Conservation (phyloP, 2,329 filamentous ascomycete genomes). For the Arthrobotrys megalospora region DNA sequence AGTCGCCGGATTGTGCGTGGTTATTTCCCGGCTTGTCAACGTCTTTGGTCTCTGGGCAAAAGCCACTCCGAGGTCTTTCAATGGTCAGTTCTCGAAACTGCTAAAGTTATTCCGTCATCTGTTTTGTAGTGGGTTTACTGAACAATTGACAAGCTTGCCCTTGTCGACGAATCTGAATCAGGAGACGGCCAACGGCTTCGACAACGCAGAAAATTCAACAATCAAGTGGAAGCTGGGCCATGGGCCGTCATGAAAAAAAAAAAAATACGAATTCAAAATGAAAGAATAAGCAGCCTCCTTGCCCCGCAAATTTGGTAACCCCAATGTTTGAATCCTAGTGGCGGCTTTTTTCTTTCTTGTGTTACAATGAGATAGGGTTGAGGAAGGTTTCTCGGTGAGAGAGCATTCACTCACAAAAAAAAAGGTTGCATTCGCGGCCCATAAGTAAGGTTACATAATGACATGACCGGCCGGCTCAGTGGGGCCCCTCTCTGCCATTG, state of each 20-base stretch:
- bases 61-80: conserved; percentile 23
- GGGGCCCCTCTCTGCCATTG: conserved; percentile 14
- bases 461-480: conserved; percentile 21
- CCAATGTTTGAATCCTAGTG: conserved; percentile 13
- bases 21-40: conserved; percentile 40
- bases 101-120: conserved; percentile 8
- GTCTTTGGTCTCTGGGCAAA: conserved; percentile 21
- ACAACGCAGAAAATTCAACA: conserved; percentile 60
- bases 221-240: neutral
- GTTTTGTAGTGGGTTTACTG: conserved; percentile 14
- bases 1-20: conserved; percentile 7
- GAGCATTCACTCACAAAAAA: conserved; percentile 15
- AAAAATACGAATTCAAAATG: conserved; percentile 49
- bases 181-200: conserved; percentile 28
- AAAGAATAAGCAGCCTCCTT: conserved; percentile 53
- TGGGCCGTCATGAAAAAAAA: neutral
- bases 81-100: conserved; percentile 18
- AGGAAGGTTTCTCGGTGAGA: neutral
- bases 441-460: conserved; percentile 55
- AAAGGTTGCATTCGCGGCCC: conserved; percentile 53
- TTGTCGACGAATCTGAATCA: conserved; percentile 59
- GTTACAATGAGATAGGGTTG: conserved; percentile 27
- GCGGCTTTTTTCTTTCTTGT: conserved; percentile 18
- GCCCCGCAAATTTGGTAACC: conserved; percentile 29
- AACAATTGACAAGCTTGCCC: conserved; percentile 13